These are phyloP conservation scores for Cyberlindnera japonica DNA, from an alignment of 805 yeast species.

Conservation along the genomic window DNA sequence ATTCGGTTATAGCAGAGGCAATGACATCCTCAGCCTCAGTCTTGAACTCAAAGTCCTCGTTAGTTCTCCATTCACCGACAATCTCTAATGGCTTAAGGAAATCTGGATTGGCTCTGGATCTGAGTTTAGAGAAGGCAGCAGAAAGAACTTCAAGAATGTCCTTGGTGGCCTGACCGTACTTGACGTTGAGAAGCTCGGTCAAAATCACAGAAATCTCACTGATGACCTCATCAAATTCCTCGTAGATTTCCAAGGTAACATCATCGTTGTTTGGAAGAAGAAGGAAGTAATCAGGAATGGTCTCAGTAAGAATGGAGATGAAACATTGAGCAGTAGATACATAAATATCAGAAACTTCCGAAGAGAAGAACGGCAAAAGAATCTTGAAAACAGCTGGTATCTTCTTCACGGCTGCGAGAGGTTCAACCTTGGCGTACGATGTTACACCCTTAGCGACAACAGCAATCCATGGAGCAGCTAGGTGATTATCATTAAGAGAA, in stretches of 20 bases:
- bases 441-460: conserved; percentile 80
- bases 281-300: conserved; percentile 57
- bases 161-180: conserved; percentile 70
- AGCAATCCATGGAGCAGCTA: conserved; percentile 94
- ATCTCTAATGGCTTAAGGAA: conserved; percentile 61
- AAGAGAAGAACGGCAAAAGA: conserved; percentile 60
- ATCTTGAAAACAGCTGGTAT: conserved; percentile 54
- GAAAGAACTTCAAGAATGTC: conserved; percentile 69
- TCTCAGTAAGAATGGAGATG: conserved; percentile 69
- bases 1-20: conserved; percentile 68
- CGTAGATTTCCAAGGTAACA: conserved; percentile 48
- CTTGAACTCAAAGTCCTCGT: conserved; percentile 62
- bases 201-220: conserved; percentile 49
- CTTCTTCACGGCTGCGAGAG: conserved; percentile 48
- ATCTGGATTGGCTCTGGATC: conserved; percentile 67
- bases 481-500: conserved; percentile 71
- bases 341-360: conserved; percentile 62
- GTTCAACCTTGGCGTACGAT: conserved; percentile 50
- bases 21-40: conserved; percentile 78
- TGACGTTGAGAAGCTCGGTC: conserved; percentile 62
- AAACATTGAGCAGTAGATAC: conserved; percentile 83
- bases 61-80: conserved; percentile 84
- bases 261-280: conserved; percentile 41
- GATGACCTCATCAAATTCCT: conserved; percentile 50
- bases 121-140: conserved; percentile 57